Percentiles rank a stretch among this genome's conserved stretches.
Evolutionary conservation across 352 stramenopile species (phyloP).

Genomic region (Hyaloperonospora arabidopsidis): DNA sequence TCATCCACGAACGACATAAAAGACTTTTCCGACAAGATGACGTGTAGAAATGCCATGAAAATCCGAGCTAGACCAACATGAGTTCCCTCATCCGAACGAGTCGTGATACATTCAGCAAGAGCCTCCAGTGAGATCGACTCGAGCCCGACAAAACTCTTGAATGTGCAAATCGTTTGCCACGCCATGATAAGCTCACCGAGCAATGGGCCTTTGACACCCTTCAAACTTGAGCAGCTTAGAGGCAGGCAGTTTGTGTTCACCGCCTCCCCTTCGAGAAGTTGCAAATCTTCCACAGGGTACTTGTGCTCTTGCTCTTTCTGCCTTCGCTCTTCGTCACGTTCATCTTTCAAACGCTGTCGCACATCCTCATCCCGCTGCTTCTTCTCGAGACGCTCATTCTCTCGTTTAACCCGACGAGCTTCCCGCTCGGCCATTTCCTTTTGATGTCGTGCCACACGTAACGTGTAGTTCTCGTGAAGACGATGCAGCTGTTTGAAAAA

Average conservation of each 20-base stretch:
- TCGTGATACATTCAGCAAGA: constrained; percentile 46
- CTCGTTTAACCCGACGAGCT: constrained; percentile 44
- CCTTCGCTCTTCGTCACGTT: constrained; percentile 59
- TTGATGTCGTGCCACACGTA: constrained; percentile 46
- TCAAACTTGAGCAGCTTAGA: constrained; percentile 31
- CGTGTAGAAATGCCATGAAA: constrained; percentile 63
- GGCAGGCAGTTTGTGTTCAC: constrained; percentile 29
- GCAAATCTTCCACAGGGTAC: constrained; percentile 67
- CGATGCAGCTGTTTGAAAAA: constrained; percentile 81
- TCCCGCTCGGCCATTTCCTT: constrained; percentile 58
- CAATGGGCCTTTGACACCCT: constrained; percentile 44
- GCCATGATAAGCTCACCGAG: constrained; percentile 72
- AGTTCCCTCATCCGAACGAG: constrained; percentile 34
- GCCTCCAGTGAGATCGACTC: constrained; percentile 56
- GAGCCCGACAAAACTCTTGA: constrained; percentile 59
- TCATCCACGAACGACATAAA: constrained; percentile 71
- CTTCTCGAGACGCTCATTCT: constrained; percentile 47
- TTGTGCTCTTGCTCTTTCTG: constrained; percentile 49
- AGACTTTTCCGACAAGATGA: constrained; percentile 72
- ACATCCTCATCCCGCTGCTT: constrained; percentile 43
- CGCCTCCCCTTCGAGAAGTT: constrained; percentile 42
- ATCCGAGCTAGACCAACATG: constrained; percentile 48
- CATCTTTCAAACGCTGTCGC: constrained; percentile 37
- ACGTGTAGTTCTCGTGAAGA: constrained; percentile 53
- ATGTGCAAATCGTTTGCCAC: constrained; percentile 72